Evolutionary conservation across 371 early-diverging fungal species (phyloP).

Genomic region (Umbelopsis sp.): DNA sequence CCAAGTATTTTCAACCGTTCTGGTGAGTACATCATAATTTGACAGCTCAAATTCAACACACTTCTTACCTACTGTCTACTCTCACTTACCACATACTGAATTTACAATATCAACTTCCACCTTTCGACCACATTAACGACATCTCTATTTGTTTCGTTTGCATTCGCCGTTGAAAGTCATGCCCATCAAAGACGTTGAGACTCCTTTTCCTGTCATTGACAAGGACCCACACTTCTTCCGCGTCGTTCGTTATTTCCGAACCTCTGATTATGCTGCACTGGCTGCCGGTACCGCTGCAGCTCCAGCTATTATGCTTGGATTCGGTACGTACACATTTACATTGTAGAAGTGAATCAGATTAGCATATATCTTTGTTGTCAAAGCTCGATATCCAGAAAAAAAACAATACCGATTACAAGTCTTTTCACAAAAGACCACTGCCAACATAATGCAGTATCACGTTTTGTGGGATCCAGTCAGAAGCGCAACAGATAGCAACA

Average conservation of each 20-base stretch:
- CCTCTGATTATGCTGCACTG: slow-evolving; percentile 76
- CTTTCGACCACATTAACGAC: background rate
- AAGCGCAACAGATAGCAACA: too few species aligned
- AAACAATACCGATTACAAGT: too few species aligned
- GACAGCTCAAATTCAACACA: background rate
- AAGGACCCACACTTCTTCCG: slow-evolving; percentile 80
- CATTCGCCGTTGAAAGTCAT: slow-evolving; percentile 25
- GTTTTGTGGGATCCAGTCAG: too few species aligned
- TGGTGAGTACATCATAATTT: slow-evolving; percentile 5
- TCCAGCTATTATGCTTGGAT: slow-evolving; percentile 72
- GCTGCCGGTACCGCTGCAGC: slow-evolving; percentile 73
- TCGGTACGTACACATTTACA: slow-evolving; percentile 61
- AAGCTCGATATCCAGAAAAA: background rate
- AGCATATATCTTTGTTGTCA: background rate
- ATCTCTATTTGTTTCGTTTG: background rate
- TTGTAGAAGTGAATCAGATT: background rate
- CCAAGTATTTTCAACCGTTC: slow-evolving; percentile 8
- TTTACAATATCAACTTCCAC: background rate
- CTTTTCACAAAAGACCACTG: too few species aligned
- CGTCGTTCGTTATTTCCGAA: slow-evolving; percentile 89
- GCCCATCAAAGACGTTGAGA: slow-evolving; percentile 55
- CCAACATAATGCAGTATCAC: too few species aligned
- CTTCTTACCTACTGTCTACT: background rate
- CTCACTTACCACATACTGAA: background rate
- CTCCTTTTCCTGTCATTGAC: slow-evolving; percentile 70